A percentile compares a stretch with the other conserved stretches of the same genome.
Evolutionary conservation across 2,329 filamentous ascomycete species (phyloP).

Genomic region (Parastagonospora nodorum): DNA sequence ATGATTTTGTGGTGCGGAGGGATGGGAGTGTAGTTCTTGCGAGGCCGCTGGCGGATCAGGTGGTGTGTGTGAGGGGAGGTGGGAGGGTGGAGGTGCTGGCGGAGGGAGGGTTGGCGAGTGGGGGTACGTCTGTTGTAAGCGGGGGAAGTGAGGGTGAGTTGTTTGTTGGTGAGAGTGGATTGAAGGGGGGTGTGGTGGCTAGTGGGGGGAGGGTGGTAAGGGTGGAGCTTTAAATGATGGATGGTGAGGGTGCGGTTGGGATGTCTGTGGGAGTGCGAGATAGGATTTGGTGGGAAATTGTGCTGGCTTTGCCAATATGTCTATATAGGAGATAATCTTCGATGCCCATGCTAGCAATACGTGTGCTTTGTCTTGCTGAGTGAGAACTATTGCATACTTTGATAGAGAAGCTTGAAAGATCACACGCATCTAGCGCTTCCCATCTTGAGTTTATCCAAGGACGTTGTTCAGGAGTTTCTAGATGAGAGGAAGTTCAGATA

Average conservation of each 20-base stretch:
- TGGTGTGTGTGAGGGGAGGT: slow-evolving; percentile 12
- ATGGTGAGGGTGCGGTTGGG: not conserved
- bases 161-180: slow-evolving; percentile 31
- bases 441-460: no score
- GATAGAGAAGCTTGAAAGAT: no score
- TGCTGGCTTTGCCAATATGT: no score
- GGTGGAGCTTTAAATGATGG: slow-evolving; percentile 5
- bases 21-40: slow-evolving; percentile 20
- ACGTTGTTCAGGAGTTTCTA: no score
- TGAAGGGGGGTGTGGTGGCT: slow-evolving; percentile 22
- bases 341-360: no score
- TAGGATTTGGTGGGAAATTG: not conserved
- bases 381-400: no score
- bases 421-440: no score
- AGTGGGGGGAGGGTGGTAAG: slow-evolving; percentile 32
- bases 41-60: slow-evolving; percentile 11
- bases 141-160: slow-evolving; percentile 21
- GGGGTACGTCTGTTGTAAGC: slow-evolving; percentile 15
- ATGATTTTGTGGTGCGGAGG: slow-evolving; percentile 25
- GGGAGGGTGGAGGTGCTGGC: slow-evolving; percentile 14
- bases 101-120: slow-evolving; percentile 12
- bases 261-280: not conserved
- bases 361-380: no score
- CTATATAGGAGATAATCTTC: no score
- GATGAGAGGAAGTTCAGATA: no score